These are phyloP conservation scores for Hyaloperonospora brassicae DNA, from an alignment of 352 stramenopile species.

Conservation along the genomic window DNA sequence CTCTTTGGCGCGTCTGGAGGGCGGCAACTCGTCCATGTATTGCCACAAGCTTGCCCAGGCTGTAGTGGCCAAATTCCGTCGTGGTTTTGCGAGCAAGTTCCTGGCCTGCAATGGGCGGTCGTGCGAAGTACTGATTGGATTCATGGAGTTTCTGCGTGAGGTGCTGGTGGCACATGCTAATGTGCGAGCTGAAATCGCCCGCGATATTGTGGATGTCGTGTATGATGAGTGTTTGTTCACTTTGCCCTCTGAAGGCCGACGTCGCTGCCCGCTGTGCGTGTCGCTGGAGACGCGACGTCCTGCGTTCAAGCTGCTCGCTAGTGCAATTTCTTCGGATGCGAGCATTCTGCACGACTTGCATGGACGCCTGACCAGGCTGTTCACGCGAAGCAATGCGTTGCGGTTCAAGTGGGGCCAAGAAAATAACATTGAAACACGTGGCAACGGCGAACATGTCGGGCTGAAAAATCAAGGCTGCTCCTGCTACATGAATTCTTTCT, in stretches of 20 bases:
- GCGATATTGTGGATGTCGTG: conserved; percentile 67
- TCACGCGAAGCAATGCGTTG: conserved; percentile 52
- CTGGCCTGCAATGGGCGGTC: conserved; percentile 62
- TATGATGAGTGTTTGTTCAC: conserved; percentile 84
- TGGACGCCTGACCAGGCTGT: conserved; percentile 46
- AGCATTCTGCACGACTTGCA: conserved; percentile 57
- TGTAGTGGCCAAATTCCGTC: conserved; percentile 53
- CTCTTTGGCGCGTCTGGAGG: conserved; percentile 59
- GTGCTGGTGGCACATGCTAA: conserved; percentile 48
- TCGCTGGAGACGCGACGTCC: conserved; percentile 68
- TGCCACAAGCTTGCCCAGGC: conserved; percentile 46
- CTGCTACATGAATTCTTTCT: conserved; percentile 99
- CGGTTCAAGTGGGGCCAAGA: conserved; percentile 78
- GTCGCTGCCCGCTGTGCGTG: conserved; percentile 62
- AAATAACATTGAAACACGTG: conserved; percentile 71
- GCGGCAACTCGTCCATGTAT: conserved; percentile 29
- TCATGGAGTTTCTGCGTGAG: conserved; percentile 72
- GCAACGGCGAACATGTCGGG: conserved; percentile 83
- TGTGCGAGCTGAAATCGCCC: conserved; percentile 44
- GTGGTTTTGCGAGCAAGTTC: conserved; percentile 74
- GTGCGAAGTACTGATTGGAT: conserved; percentile 60
- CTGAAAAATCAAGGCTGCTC: conserved; percentile 99
- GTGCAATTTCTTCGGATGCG: conserved; percentile 60
- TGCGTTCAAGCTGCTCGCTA: conserved; percentile 76
- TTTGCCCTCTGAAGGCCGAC: conserved; percentile 52